These are phyloP conservation scores for Pseudogymnoascus pannorum DNA, from an alignment of 2,329 filamentous ascomycete genomes.

Conservation along the genomic window DNA sequence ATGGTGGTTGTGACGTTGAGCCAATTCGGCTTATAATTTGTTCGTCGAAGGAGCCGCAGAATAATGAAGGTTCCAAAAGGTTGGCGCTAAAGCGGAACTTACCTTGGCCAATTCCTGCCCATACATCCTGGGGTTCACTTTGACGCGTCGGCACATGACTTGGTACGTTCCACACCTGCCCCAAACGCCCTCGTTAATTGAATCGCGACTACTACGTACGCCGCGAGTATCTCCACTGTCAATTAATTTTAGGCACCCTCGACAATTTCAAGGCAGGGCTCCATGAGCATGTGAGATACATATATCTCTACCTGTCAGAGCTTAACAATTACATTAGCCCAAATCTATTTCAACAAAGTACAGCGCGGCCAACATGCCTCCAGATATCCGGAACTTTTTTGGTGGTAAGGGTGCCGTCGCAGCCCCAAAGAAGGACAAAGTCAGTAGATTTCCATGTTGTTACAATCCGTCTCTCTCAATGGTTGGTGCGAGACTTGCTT, in stretches of 20 bases:
- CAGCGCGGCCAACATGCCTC: conserved; percentile 56
- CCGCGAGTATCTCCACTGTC: neutral
- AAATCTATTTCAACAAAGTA: neutral
- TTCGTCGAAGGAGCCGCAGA: conserved; percentile 6
- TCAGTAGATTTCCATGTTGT: conserved; percentile 15
- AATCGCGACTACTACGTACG: neutral
- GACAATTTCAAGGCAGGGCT: neutral
- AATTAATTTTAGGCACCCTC: neutral
- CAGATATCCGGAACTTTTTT: conserved; percentile 87
- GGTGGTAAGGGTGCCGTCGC: conserved; percentile 61
- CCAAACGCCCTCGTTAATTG: conserved; percentile 2
- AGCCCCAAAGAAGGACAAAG: conserved; percentile 34
- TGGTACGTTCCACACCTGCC: neutral
- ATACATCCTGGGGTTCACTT: neutral
- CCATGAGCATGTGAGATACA: neutral
- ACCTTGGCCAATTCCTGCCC: neutral
- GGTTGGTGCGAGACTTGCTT: neutral
- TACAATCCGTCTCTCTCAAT: neutral
- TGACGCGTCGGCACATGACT: conserved; percentile 8
- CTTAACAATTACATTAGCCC: neutral
- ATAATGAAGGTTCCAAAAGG: conserved; percentile 3
- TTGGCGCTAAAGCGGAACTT: conserved; percentile 4
- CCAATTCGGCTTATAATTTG: conserved; percentile 5
- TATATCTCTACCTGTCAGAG: neutral
- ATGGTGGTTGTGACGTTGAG: neutral